phyloP scores from a whole-genome alignment of 768 basidiomycete genomes.

The Coprinopsis strossmayeri region DNA sequence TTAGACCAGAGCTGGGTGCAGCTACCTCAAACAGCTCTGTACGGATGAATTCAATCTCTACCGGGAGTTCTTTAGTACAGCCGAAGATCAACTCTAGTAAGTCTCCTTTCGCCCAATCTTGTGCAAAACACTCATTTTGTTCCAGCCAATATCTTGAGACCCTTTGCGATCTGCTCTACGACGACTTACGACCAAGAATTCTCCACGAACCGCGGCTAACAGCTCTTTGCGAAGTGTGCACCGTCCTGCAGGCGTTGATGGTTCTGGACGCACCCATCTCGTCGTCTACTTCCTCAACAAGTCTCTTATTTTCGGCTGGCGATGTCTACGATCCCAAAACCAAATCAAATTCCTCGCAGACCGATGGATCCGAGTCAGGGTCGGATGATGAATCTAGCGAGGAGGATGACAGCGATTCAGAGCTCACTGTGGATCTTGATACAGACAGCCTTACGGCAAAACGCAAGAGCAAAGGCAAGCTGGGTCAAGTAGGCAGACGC shows the following conservation, averaged over 20 bases:
- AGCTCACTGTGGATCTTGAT: slow-evolving; percentile 3
- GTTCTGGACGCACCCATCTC: slow-evolving; percentile 66
- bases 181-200: slow-evolving; percentile 92
- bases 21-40: slow-evolving; percentile 88
- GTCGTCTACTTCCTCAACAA: slow-evolving; percentile 12
- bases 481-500: slow-evolving; percentile 25
- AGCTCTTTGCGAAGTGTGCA: slow-evolving; percentile 91
- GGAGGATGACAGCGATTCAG: slow-evolving; percentile 13
- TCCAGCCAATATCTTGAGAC: slow-evolving; percentile 81
- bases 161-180: slow-evolving; percentile 91
- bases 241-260: slow-evolving; percentile 93
- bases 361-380: slow-evolving; percentile 20
- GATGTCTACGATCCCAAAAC: no score
- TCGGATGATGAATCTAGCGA: slow-evolving; percentile 16
- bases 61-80: slow-evolving; percentile 80
- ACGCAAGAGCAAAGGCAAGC: slow-evolving; percentile 24
- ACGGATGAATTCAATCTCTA: slow-evolving; percentile 86
- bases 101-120: slow-evolving; percentile 13
- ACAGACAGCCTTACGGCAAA: not conserved
- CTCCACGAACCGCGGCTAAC: slow-evolving; percentile 87
- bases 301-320: slow-evolving; percentile 5
- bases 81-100: slow-evolving; percentile 57
- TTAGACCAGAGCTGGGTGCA: slow-evolving; percentile 87
- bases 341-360: slow-evolving; percentile 12
- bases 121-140: not conserved